These are phyloP conservation scores for Sinapis alba DNA, from an alignment of 441 rosid genomes.

Conservation along the genomic window DNA sequence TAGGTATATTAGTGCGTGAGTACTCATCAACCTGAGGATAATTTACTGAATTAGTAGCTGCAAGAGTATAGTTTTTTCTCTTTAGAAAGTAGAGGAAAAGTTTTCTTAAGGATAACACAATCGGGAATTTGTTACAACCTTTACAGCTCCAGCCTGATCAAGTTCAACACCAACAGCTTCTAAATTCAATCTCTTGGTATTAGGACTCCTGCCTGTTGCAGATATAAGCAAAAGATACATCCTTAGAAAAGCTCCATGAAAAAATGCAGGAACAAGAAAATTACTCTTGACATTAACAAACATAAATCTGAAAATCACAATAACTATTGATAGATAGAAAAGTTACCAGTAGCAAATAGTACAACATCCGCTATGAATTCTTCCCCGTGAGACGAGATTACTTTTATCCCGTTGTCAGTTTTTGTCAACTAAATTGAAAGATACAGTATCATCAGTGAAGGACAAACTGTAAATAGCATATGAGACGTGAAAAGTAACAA, in stretches of 20 bases:
- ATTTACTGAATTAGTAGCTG: conserved; percentile 24
- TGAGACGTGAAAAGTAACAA: not conserved
- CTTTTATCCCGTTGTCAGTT: conserved; percentile 82
- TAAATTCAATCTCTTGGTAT: conserved; percentile 85
- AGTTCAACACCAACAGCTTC: conserved; percentile 87
- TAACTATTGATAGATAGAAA: not conserved
- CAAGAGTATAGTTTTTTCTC: not conserved
- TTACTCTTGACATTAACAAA: not conserved
- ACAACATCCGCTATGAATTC: conserved; percentile 87
- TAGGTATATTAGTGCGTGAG: conserved; percentile 86
- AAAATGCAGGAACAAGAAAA: conserved; percentile 9
- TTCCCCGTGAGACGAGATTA: conserved; percentile 84
- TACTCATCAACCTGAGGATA: conserved; percentile 81
- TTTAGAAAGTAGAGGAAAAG: not conserved
- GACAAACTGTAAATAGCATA: not conserved
- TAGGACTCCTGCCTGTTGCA: conserved; percentile 76
- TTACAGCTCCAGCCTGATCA: conserved; percentile 80
- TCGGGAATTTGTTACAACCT: conserved; percentile 52
- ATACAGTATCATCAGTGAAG: conserved; percentile 27
- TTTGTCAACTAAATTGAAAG: conserved; percentile 66
- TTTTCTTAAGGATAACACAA: not conserved
- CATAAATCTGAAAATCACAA: not conserved
- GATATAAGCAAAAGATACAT: conserved; percentile 8
- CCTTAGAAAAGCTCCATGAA: conserved; percentile 19
- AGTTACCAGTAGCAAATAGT: conserved; percentile 96